These are phyloP conservation scores for Pythium insidiosum DNA, from an alignment of 352 stramenopile species.

Conservation along the genomic window DNA sequence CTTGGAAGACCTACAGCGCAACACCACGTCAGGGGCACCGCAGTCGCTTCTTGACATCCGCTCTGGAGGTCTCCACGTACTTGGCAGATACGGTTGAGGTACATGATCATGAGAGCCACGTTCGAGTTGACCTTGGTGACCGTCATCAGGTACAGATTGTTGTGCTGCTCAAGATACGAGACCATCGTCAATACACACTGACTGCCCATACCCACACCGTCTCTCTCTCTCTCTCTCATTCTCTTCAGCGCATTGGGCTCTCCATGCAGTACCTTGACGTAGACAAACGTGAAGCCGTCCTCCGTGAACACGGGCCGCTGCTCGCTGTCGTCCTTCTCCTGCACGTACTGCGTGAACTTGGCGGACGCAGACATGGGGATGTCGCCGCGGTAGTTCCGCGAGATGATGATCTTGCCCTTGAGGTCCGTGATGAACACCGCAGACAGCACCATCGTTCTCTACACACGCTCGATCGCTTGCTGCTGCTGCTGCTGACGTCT, in stretches of 20 bases:
- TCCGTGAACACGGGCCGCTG: constrained; percentile 92
- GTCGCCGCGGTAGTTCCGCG: constrained; percentile 98
- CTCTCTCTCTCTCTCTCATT: neutral
- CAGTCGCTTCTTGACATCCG: too few relatives aligned
- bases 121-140: constrained; percentile 99
- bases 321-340: constrained; percentile 93
- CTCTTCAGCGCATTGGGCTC: too few relatives aligned
- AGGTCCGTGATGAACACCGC: constrained; percentile 99
- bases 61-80: too few relatives aligned
- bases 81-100: constrained; percentile 87
- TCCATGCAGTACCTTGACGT: constrained; percentile 78
- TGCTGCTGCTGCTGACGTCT: too few relatives aligned
- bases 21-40: neutral
- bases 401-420: constrained; percentile 99
- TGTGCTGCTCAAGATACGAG: constrained; percentile 73
- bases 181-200: neutral
- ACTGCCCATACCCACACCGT: neutral
- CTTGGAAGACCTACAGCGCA: constrained; percentile 96
- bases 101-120: constrained; percentile 93
- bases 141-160: constrained; percentile 98
- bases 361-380: constrained; percentile 92
- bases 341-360: constrained; percentile 89
- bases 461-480: too few relatives aligned
- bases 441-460: constrained; percentile 90
- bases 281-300: constrained; percentile 92